Evolutionary conservation across 139 green algal genomes (phyloP), one percentile per base, ranked within the genome.

Genomic region (Chlamydomonas incerta): DNA sequence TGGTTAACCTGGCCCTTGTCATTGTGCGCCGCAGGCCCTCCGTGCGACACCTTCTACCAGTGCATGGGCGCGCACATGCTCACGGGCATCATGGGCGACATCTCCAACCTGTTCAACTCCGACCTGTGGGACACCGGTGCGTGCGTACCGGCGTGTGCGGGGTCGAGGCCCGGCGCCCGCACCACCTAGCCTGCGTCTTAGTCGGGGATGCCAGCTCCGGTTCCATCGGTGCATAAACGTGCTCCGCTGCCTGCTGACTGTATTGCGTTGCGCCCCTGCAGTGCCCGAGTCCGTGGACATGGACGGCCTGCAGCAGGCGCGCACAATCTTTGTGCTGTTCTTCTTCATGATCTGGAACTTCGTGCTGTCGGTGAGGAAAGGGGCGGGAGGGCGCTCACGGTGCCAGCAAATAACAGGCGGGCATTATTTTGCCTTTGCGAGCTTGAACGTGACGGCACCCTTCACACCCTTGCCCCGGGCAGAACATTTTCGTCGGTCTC

Each of bases 291-390:
- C 72, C 11, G 84, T 88, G 34, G 11, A 63, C 23, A 0, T n/a
- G 69, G 50, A 76, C 31, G 62, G 69, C 6, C 20, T 80, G 50
- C 72, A 74, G 83, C 88, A 91, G 83, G 68, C 72, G 3, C 75
- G 88, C 15, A 87, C 83, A 50, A 67, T 89, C 70, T 85, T 91
- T 34, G 88, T 89, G 75, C 77, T 91, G 9, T 5, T 58, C 11
- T 91, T 91, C 76, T 91, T 89, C 83, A 89, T 91, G 82, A 55
- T 89, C 2, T 91, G 88, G 88, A 87, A 74, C 65, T 91, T 91
- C 37, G 71, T 91, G 67, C 83, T 91, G 33, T 62, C 21, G 20
- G 55, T 62, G 55, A 62, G n/a, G n/a, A n/a, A n/a, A n/a, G n/a
- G n/a, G n/a, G n/a, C n/a, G n/a, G n/a, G n/a, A n/a, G n/a, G n/a